Evolutionary conservation across 2,329 filamentous ascomycete species (phyloP).

Genomic region (Monosporascus sp.): DNA sequence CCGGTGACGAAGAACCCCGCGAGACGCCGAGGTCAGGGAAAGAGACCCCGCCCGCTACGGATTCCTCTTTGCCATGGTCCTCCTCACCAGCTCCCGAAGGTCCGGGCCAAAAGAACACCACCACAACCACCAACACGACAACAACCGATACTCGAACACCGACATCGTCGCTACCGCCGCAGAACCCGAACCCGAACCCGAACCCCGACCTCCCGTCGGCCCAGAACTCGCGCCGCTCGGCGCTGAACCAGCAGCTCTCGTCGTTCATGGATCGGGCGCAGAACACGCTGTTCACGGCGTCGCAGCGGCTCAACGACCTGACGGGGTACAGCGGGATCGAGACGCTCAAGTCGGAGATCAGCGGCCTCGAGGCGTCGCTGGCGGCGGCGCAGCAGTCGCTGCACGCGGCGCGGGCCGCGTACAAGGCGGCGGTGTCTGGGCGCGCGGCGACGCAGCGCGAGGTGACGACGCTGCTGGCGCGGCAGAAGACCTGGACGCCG

Average conservation of each 20-base stretch:
- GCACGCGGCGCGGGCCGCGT: constrained; percentile 64
- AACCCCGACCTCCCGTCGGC: constrained; percentile 39
- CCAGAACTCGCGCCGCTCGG: constrained; percentile 37
- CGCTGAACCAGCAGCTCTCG: constrained; percentile 47
- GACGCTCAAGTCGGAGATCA: constrained; percentile 73
- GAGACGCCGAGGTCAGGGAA: background rate
- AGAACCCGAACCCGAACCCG: background rate
- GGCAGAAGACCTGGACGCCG: constrained; percentile 88
- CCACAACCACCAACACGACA: background rate
- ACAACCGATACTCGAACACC: background rate
- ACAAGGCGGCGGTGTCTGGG: constrained; percentile 77
- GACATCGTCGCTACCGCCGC: constrained; percentile 6
- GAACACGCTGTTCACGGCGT: constrained; percentile 75
- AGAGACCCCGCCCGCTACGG: background rate
- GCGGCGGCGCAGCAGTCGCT: constrained; percentile 58
- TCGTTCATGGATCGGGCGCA: constrained; percentile 85
- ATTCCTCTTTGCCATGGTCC: constrained; percentile 2
- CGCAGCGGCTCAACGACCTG: constrained; percentile 84
- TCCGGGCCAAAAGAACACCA: constrained; percentile 1
- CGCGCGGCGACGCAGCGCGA: constrained; percentile 90
- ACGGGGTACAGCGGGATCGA: constrained; percentile 95
- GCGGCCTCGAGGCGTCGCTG: constrained; percentile 56
- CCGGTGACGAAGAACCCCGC: constrained; percentile 1
- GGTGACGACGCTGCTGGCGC: constrained; percentile 86
- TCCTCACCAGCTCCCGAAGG: constrained; percentile 9